Conservation (phyloP, 371 early-diverging fungal species). For the Syncephalastrum contaminatum region DNA sequence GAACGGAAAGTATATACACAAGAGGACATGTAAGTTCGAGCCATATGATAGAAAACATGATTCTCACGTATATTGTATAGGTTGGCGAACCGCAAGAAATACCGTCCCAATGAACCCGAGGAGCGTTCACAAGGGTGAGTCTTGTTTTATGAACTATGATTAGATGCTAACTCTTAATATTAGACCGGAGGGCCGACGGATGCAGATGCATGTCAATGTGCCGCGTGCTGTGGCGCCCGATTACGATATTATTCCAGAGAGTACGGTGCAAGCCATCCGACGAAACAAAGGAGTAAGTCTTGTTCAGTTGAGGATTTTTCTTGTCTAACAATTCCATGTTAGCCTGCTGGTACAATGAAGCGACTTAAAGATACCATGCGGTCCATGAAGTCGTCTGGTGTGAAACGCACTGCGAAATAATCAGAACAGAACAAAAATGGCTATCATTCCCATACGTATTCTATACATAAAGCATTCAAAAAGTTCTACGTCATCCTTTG, state of each 20-base stretch:
- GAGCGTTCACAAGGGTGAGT: conserved; percentile 1
- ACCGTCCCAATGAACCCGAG: conserved; percentile 31
- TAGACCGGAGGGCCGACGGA: too few species aligned
- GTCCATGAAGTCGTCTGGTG: conserved; percentile 8
- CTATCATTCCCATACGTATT: too few species aligned
- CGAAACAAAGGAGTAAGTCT: conserved; percentile 20
- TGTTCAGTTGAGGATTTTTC: background rate
- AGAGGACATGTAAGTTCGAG: conserved; percentile 34
- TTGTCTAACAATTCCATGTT: background rate
- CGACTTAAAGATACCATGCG: conserved; percentile 14
- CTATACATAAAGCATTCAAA: too few species aligned
- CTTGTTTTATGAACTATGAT: too few species aligned
- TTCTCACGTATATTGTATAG: conserved; percentile 10
- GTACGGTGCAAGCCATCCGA: conserved; percentile 33
- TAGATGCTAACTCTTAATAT: too few species aligned
- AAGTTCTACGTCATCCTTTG: too few species aligned
- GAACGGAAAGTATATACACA: conserved; percentile 35
- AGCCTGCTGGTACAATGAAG: conserved; percentile 8
- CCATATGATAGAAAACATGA: background rate
- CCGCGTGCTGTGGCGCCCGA: conserved; percentile 51
- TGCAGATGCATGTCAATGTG: conserved; percentile 31
- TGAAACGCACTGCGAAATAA: too few species aligned
- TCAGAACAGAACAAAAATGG: too few species aligned
- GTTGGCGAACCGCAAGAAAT: conserved; percentile 28
- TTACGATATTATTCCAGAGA: conserved; percentile 52